phyloP scores from a whole-genome alignment of 148 eudicot species.

The Dianthus caryophyllus region DNA sequence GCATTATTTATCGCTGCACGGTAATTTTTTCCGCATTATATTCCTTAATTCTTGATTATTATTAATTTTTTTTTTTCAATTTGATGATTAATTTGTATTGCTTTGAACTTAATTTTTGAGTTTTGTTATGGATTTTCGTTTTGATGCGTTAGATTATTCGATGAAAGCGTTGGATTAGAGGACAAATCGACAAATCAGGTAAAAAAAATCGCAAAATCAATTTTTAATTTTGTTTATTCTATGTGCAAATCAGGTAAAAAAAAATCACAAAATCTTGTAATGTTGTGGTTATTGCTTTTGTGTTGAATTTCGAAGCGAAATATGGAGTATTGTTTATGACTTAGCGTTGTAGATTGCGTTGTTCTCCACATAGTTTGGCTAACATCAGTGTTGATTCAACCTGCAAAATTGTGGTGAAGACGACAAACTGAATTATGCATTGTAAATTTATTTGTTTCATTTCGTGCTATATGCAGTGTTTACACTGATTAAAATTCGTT shows the following conservation, averaged over 20 bases:
- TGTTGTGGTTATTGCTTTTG: neutral
- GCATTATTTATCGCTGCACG: conserved; percentile 72
- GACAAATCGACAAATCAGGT: conserved; percentile 65
- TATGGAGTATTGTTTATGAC: neutral
- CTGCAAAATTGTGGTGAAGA: neutral
- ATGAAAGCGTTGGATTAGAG: conserved; percentile 62
- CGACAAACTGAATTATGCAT: neutral
- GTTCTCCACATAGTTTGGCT: neutral
- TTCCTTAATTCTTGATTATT: neutral
- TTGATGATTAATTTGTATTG: neutral
- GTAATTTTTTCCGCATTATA: conserved; percentile 22
- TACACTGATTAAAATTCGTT: neutral
- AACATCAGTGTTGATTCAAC: neutral
- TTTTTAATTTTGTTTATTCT: neutral
- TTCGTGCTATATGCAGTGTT: neutral
- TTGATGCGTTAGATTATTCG: conserved; percentile 44
- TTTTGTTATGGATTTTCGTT: conserved; percentile 12
- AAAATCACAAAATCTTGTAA: too few species aligned
- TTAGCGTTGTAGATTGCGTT: neutral
- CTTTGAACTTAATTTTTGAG: neutral
- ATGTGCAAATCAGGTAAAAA: conserved; percentile 38
- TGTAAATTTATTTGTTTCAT: neutral
- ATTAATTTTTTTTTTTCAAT: neutral
- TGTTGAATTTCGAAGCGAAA: neutral
- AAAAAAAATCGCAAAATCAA: too few species aligned